Conservation (phyloP, 257 asterid genomes). For the Lantana camara region DNA sequence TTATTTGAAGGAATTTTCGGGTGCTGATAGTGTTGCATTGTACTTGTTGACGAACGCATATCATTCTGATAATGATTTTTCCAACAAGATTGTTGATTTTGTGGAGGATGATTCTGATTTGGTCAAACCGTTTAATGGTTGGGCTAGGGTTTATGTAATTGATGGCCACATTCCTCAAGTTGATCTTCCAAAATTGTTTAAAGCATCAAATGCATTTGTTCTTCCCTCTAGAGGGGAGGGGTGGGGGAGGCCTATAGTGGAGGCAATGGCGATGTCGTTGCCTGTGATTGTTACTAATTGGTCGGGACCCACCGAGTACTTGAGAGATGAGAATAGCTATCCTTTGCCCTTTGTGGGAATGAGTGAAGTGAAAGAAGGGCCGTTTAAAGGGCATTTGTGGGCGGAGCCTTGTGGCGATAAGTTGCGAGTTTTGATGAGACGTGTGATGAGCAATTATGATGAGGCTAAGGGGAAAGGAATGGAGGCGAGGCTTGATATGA, state of each 20-base stretch:
- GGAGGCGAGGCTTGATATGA: conserved; percentile 76
- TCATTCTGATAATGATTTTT: conserved; percentile 66
- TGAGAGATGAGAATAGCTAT: conserved; percentile 69
- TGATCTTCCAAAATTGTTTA: conserved; percentile 65
- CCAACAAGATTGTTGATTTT: conserved; percentile 56
- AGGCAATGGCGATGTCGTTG: conserved; percentile 87
- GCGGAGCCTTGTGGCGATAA: conserved; percentile 75
- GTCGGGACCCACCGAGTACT: conserved; percentile 90
- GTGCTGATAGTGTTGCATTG: conserved; percentile 54
- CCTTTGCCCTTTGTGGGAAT: conserved; percentile 58
- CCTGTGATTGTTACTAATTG: conserved; percentile 91
- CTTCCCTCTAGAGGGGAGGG: conserved; percentile 93
- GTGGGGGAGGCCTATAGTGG: conserved; percentile 92
- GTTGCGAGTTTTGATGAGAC: conserved; percentile 66
- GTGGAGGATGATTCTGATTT: conserved; percentile 51
- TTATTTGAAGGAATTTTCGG: conserved; percentile 65
- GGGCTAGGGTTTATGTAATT: conserved; percentile 70
- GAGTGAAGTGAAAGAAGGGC: conserved; percentile 71
- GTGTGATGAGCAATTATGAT: conserved; percentile 38
- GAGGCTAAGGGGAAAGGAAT: conserved; percentile 66
- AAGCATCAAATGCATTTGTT: conserved; percentile 67
- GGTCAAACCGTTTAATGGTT: conserved; percentile 49
- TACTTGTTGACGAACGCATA: conserved; percentile 67
- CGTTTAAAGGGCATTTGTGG: conserved; percentile 84
- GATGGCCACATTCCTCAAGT: conserved; percentile 70